A percentile compares a stretch with the other conserved stretches of the same genome.
Conservation (phyloP, 2,329 filamentous ascomycete genomes). For the Trichophyton rubrum region DNA sequence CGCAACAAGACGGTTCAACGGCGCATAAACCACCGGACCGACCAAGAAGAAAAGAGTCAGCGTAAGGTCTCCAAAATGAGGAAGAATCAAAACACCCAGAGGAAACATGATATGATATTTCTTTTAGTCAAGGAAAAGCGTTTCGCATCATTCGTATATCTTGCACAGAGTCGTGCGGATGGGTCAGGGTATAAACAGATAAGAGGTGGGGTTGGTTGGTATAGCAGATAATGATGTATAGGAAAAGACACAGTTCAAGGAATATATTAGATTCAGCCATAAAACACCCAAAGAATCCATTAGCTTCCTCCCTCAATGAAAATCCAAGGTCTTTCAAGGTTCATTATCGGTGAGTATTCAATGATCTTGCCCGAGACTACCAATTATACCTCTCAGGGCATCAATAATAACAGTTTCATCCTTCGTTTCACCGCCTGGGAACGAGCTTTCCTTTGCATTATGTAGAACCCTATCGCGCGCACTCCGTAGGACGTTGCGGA, state of each 20-base stretch:
- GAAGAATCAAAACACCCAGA: neutral
- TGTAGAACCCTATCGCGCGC: slow-evolving; percentile 31
- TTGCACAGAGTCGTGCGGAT: neutral
- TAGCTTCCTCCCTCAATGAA: neutral
- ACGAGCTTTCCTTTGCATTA: slow-evolving; percentile 30
- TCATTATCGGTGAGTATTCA: neutral
- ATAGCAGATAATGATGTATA: neutral
- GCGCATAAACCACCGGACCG: neutral
- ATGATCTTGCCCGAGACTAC: slow-evolving; percentile 18
- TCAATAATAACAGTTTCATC: slow-evolving; percentile 34
- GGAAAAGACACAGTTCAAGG: too few species aligned
- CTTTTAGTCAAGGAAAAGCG: neutral
- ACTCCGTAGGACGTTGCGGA: slow-evolving; percentile 32
- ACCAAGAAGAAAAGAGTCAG: neutral
- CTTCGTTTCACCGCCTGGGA: slow-evolving; percentile 33
- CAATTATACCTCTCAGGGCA: slow-evolving; percentile 29
- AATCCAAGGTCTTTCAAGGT: neutral
- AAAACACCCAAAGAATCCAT: neutral
- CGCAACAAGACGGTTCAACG: too few species aligned
- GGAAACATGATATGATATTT: neutral
- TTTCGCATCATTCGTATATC: slow-evolving; percentile 1
- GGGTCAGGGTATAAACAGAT: neutral
- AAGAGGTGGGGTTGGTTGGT: neutral
- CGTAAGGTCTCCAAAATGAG: neutral
- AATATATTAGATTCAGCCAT: neutral